Conservation (phyloP, 148 eudicot genomes). For the Silene uniflora region DNA sequence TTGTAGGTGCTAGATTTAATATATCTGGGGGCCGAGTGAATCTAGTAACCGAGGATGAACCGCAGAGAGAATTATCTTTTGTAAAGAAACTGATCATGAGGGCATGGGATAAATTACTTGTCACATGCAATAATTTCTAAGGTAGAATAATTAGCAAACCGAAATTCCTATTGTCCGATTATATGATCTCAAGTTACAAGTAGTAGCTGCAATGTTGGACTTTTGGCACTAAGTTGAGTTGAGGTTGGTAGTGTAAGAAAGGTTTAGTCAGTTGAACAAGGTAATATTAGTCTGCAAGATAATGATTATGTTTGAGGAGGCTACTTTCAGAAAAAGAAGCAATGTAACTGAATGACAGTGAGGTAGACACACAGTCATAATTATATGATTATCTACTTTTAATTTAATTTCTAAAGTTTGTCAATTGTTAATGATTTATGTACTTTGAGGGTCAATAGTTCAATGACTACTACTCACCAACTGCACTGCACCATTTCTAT, state of each 20-base stretch:
- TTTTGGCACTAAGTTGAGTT: background rate
- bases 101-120: background rate
- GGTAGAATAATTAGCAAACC: too few species aligned
- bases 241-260: conserved; percentile 22
- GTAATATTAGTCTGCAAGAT: conserved; percentile 13
- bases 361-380: conserved; percentile 10
- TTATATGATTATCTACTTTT: conserved; percentile 4
- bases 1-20: too few species aligned
- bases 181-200: conserved; percentile 2
- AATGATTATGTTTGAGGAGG: conserved; percentile 22
- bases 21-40: too few species aligned
- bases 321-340: conserved; percentile 18
- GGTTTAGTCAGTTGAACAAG: conserved; percentile 5
- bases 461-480: conserved; percentile 44
- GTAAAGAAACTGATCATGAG: background rate
- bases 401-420: background rate
- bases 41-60: background rate
- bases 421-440: conserved; percentile 19
- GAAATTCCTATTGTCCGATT: too few species aligned
- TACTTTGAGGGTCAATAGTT: background rate
- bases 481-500: conserved; percentile 62
- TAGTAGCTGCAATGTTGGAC: conserved; percentile 13
- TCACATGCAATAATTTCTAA: too few species aligned
- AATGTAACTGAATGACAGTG: conserved; percentile 4
- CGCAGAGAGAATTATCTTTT: background rate